Conservation (phyloP, 75 land plant genomes). For the Cupressus sempervirens region DNA sequence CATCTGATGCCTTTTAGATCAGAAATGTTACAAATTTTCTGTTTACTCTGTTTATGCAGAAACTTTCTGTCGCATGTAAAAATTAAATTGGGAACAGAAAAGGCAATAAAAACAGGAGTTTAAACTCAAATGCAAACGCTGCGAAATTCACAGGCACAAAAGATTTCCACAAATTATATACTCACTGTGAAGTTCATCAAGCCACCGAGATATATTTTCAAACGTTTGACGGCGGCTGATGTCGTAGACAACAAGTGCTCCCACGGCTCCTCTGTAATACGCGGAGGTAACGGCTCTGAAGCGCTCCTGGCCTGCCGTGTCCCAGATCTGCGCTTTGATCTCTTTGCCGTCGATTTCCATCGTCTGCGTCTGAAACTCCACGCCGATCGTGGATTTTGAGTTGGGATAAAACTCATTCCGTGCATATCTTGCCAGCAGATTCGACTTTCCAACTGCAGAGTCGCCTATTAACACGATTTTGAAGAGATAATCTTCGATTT, state of each 20-base stretch:
- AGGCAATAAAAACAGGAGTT: not conserved
- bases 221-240: conserved; percentile 70
- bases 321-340: conserved; percentile 87
- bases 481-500: conserved; percentile 69
- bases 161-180: not conserved
- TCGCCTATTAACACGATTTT: conserved; percentile 76
- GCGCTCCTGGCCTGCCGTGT: conserved; percentile 87
- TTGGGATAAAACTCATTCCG: conserved; percentile 73
- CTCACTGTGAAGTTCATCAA: conserved; percentile 79
- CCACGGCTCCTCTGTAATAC: conserved; percentile 82
- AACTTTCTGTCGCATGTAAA: not conserved
- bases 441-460: conserved; percentile 79
- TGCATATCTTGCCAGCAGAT: conserved; percentile 65
- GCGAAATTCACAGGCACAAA: not conserved
- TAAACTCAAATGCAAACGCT: not conserved
- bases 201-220: conserved; percentile 79
- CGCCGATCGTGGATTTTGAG: conserved; percentile 79
- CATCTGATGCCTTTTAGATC: not conserved
- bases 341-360: conserved; percentile 80
- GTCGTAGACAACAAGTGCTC: conserved; percentile 84
- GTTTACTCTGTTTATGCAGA: not conserved
- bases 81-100: not conserved
- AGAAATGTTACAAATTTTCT: not conserved
- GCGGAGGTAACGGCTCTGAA: conserved; percentile 88
- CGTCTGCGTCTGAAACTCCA: conserved; percentile 84